These are phyloP conservation scores for Didymellaceae sp. DNA, from an alignment of 2,329 filamentous ascomycete genomes.

Conservation along the genomic window DNA sequence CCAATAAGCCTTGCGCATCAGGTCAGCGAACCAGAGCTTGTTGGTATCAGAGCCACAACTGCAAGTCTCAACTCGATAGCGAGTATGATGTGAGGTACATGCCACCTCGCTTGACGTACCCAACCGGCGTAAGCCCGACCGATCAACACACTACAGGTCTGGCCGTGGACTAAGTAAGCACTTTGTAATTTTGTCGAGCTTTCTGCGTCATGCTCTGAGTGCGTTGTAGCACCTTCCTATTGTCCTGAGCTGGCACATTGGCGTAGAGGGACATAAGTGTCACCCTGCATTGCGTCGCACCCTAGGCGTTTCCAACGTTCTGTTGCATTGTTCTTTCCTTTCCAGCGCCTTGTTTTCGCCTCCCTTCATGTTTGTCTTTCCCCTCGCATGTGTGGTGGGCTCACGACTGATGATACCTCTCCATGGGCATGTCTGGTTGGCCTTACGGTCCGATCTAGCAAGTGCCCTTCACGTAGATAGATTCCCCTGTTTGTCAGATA, in stretches of 20 bases:
- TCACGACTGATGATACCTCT: slow-evolving; percentile 11
- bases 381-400: not conserved
- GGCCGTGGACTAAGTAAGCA: too few relatives aligned
- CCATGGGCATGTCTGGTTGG: not conserved
- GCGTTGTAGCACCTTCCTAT: not conserved
- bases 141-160: not conserved
- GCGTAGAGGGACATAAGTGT: not conserved
- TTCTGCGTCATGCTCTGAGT: not conserved
- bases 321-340: not conserved
- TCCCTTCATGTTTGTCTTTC: not conserved
- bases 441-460: not conserved
- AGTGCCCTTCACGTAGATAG: slow-evolving; percentile 11
- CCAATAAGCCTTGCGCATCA: slow-evolving; percentile 30
- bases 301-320: not conserved
- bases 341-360: slow-evolving; percentile 4
- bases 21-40: slow-evolving; percentile 45
- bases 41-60: slow-evolving; percentile 41
- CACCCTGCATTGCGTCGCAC: not conserved
- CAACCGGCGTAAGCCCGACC: not conserved
- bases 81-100: slow-evolving; percentile 40
- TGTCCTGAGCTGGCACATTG: not conserved
- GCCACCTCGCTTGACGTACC: not conserved
- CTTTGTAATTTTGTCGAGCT: too few relatives aligned
- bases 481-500: slow-evolving; percentile 2
- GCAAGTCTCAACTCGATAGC: slow-evolving; percentile 44